phyloP scores from a whole-genome alignment of 257 asterid genomes.

The Salvia splendens region DNA sequence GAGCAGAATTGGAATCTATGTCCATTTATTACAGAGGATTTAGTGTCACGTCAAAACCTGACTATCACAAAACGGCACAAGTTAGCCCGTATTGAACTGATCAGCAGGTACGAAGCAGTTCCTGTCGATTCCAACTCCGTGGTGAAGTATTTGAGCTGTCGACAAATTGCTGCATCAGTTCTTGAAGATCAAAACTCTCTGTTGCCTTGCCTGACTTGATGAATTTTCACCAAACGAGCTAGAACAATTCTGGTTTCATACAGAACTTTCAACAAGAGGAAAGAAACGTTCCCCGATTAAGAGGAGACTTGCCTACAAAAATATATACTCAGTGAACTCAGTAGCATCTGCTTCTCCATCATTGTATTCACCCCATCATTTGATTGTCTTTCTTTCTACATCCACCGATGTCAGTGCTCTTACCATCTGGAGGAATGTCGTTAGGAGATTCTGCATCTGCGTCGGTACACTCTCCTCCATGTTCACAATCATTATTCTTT shows the following conservation, averaged over 20 bases:
- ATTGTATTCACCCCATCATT: slow-evolving; percentile 79
- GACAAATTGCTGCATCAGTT: slow-evolving; percentile 7
- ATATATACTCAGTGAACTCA: slow-evolving; percentile 2
- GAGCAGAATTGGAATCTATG: slow-evolving; percentile 14
- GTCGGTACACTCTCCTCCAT: slow-evolving; percentile 39
- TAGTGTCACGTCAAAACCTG: slow-evolving; percentile 31
- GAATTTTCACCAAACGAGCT: slow-evolving; percentile 34
- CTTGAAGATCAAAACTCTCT: slow-evolving; percentile 6
- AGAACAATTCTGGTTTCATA: slow-evolving; percentile 21
- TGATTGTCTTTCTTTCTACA: slow-evolving; percentile 48
- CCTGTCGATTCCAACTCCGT: not conserved
- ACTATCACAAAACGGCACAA: slow-evolving; percentile 19
- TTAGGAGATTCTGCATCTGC: too few relatives aligned
- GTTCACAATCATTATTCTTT: slow-evolving; percentile 35
- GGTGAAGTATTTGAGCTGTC: slow-evolving; percentile 11
- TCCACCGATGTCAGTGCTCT: slow-evolving; percentile 12
- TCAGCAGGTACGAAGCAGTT: too few relatives aligned
- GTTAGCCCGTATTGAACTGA: too few relatives aligned
- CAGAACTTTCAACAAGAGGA: slow-evolving; percentile 25
- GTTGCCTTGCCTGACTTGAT: slow-evolving; percentile 29
- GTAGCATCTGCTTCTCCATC: slow-evolving; percentile 62
- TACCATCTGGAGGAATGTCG: slow-evolving; percentile 34
- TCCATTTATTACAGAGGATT: slow-evolving; percentile 25
- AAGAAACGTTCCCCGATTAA: not conserved
- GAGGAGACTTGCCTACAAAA: slow-evolving; percentile 24